Conservation (phyloP, 768 basidiomycete genomes). For the Amanita thiersii region DNA sequence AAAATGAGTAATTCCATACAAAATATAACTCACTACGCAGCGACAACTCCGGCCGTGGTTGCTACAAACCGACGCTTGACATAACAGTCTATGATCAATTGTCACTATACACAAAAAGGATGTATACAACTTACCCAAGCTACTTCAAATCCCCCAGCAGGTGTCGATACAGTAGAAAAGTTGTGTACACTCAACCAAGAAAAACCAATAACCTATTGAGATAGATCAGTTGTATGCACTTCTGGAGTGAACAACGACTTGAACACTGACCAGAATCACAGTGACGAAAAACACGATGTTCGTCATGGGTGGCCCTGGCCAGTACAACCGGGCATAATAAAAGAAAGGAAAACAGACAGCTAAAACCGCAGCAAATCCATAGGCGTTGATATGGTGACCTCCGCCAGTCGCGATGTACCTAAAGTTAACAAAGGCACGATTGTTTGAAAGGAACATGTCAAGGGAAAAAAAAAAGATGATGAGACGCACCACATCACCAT, state of each 20-base stretch:
- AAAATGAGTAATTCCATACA: background rate
- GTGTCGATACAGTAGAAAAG: conserved; percentile 34
- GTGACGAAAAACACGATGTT: conserved; percentile 66
- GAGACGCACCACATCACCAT: conserved; percentile 54
- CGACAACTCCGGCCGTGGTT: conserved; percentile 63
- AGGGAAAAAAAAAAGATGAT: background rate
- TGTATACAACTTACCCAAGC: conserved; percentile 49
- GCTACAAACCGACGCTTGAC: conserved; percentile 56
- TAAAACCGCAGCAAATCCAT: conserved; percentile 61
- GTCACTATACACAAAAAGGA: background rate
- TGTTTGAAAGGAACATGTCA: background rate
- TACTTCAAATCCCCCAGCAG: conserved; percentile 55
- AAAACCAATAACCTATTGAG: conserved; percentile 58
- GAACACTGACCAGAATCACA: conserved; percentile 40
- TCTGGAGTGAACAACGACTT: background rate
- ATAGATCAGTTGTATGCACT: background rate
- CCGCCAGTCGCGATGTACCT: conserved; percentile 67
- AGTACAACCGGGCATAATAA: conserved; percentile 65
- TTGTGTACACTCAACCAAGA: conserved; percentile 63
- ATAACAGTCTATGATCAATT: background rate
- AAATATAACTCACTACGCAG: conserved; percentile 54
- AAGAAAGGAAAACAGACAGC: conserved; percentile 68
- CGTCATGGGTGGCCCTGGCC: conserved; percentile 66
- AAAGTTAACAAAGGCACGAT: background rate
- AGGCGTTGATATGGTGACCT: conserved; percentile 48